Conservation (phyloP, 108 stramenopile genomes). For the Fragilariopsis cylindrus region DNA sequence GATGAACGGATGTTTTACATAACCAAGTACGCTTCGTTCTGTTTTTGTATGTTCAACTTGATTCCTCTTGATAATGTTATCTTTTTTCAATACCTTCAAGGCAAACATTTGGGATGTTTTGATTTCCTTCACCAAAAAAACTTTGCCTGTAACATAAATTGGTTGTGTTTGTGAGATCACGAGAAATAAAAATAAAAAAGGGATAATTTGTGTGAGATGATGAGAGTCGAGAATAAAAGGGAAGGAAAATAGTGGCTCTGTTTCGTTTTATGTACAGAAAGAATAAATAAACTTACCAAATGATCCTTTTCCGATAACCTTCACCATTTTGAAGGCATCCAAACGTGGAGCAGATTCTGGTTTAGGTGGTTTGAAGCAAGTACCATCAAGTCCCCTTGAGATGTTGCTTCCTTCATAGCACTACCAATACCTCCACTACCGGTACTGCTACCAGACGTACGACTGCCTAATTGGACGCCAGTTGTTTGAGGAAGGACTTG, state of each 20-base stretch:
- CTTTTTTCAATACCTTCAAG: conserved; percentile 94
- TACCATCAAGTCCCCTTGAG: conserved; percentile 46
- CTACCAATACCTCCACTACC: conserved; percentile 71
- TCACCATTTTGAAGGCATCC: conserved; percentile 87
- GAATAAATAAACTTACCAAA: conserved; percentile 72
- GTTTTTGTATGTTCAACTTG: conserved; percentile 98
- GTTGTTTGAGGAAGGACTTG: conserved; percentile 3
- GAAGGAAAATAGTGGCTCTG: too few species aligned
- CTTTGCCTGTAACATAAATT: conserved; percentile 69
- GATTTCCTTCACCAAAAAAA: conserved; percentile 86
- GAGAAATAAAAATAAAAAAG: neutral
- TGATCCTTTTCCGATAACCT: conserved; percentile 93
- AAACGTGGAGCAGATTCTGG: conserved; percentile 73
- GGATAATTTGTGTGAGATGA: neutral
- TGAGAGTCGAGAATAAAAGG: too few species aligned
- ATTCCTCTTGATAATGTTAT: conserved; percentile 96
- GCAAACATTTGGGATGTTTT: conserved; percentile 86
- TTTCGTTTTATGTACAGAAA: neutral
- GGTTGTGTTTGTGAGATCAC: neutral
- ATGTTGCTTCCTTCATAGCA: conserved; percentile 67
- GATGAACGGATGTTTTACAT: conserved; percentile 97
- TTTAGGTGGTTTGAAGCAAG: conserved; percentile 58
- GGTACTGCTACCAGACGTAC: conserved; percentile 4
- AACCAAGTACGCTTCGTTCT: conserved; percentile 94
- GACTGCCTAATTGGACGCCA: conserved; percentile 36